These are phyloP conservation scores for Ceratocystis lukuohia DNA, from an alignment of 2,329 filamentous ascomycete genomes.

Conservation along the genomic window DNA sequence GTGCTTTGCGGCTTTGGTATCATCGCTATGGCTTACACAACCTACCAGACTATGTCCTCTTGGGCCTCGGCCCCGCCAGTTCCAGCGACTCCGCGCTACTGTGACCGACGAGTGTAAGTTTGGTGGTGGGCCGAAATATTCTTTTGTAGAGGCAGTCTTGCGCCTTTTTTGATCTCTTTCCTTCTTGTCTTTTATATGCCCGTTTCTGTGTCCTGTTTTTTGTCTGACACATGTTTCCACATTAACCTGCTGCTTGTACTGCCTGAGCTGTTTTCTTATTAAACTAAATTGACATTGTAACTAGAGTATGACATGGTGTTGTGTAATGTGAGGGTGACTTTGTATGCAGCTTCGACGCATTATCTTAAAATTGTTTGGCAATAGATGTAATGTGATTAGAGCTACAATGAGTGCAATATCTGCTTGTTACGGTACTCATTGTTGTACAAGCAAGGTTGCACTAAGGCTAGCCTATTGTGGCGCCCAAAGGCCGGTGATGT, in stretches of 20 bases:
- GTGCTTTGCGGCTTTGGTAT: slow-evolving; percentile 68
- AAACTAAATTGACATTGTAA: background rate
- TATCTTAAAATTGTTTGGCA: no score
- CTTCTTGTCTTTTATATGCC: background rate
- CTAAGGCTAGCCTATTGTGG: background rate
- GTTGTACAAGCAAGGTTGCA: background rate
- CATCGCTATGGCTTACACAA: slow-evolving; percentile 85
- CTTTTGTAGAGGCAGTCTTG: background rate
- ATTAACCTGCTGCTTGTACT: background rate
- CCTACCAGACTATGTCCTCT: slow-evolving; percentile 68
- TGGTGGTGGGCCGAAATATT: background rate
- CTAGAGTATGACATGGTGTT: background rate
- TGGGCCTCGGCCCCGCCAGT: slow-evolving; percentile 53
- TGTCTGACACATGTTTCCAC: background rate
- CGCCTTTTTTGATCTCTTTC: background rate
- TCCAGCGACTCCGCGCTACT: slow-evolving; percentile 39
- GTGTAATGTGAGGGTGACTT: background rate
- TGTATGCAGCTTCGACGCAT: background rate
- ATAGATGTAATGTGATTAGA: no score
- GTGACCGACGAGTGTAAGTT: slow-evolving; percentile 30
- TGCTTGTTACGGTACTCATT: background rate
- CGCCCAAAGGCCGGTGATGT: background rate
- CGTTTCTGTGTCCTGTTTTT: background rate
- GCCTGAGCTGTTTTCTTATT: background rate
- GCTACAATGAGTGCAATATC: no score